These are phyloP conservation scores for Leccinum olivaceopallidum DNA, from an alignment of 768 basidiomycete species.

Conservation along the genomic window DNA sequence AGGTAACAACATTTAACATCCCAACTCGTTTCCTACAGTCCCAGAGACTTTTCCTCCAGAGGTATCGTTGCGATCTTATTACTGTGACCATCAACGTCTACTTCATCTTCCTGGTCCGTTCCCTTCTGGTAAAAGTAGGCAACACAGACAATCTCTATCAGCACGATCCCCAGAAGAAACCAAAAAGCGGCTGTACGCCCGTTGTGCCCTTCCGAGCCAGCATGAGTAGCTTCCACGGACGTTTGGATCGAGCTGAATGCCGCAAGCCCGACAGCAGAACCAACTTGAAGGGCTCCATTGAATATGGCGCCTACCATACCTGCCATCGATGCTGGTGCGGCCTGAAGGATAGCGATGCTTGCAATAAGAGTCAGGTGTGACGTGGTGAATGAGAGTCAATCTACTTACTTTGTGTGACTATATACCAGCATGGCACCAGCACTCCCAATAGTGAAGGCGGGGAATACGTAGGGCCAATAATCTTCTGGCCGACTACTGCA, in stretches of 20 bases:
- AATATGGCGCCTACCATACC: slow-evolving; percentile 59
- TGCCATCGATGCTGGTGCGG: slow-evolving; percentile 47
- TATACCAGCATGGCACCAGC: slow-evolving; percentile 47
- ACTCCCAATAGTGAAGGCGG: slow-evolving; percentile 50
- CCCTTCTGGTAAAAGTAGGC: slow-evolving; percentile 36
- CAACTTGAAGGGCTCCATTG: slow-evolving; percentile 53
- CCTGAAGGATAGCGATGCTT: slow-evolving; percentile 53
- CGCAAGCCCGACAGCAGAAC: slow-evolving; percentile 51
- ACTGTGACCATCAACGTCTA: not conserved
- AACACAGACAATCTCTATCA: slow-evolving; percentile 34
- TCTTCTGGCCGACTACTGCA: slow-evolving; percentile 39
- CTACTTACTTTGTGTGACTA: slow-evolving; percentile 48
- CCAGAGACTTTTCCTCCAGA: not conserved
- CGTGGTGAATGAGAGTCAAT: not conserved
- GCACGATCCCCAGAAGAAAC: slow-evolving; percentile 42
- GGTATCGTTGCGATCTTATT: not conserved
- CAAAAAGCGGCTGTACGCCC: slow-evolving; percentile 48
- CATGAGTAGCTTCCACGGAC: slow-evolving; percentile 38
- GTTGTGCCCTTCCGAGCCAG: slow-evolving; percentile 32
- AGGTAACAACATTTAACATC: too few relatives aligned
- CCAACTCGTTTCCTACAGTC: not conserved
- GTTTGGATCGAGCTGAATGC: slow-evolving; percentile 49
- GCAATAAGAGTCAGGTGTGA: not conserved
- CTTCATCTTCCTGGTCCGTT: slow-evolving; percentile 11
- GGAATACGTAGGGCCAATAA: slow-evolving; percentile 51